A percentile compares a stretch with the other conserved stretches of the same genome.
Evolutionary conservation across 768 basidiomycete genomes (phyloP).

Genomic region (Hygrocybe coccinea): DNA sequence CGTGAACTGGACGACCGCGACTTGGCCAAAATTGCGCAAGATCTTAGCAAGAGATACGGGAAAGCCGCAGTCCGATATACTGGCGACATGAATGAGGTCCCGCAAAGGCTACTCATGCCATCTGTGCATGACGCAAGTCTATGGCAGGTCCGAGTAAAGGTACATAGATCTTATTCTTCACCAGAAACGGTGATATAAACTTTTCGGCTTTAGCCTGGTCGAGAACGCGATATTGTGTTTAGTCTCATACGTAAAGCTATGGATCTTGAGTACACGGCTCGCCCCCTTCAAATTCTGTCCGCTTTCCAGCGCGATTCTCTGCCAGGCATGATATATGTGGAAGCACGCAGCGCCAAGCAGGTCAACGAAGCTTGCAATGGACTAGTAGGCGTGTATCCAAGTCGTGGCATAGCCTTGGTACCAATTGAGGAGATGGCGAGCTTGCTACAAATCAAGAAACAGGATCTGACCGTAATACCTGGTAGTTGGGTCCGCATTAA

Average conservation of each 20-base stretch:
- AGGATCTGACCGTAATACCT: conserved; percentile 74
- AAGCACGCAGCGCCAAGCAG: conserved; percentile 82
- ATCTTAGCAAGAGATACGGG: conserved; percentile 73
- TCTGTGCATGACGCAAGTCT: conserved; percentile 92
- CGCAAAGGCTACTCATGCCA: conserved; percentile 92
- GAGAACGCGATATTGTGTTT: conserved; percentile 89
- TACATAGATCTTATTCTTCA: too few relatives aligned
- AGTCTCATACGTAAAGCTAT: conserved; percentile 93
- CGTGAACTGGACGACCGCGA: conserved; percentile 72
- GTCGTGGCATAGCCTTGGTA: conserved; percentile 76
- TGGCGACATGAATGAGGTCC: conserved; percentile 90
- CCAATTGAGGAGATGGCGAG: conserved; percentile 99
- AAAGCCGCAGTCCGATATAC: conserved; percentile 69
- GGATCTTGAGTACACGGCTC: conserved; percentile 70
- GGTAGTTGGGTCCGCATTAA: conserved; percentile 95
- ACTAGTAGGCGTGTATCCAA: conserved; percentile 87
- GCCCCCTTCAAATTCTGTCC: conserved; percentile 81
- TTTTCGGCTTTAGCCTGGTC: conserved; percentile 57
- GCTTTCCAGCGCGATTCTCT: conserved; percentile 96
- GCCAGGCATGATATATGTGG: conserved; percentile 94
- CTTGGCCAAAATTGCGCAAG: conserved; percentile 78
- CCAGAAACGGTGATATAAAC: conserved; percentile 2
- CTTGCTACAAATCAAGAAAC: conserved; percentile 91
- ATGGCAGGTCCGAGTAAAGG: conserved; percentile 95
- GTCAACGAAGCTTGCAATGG: conserved; percentile 83